A percentile compares a stretch with the other conserved stretches of the same genome.
Conservation (phyloP, 164 flowering plant genomes). For the Stephania yunnanensis region DNA sequence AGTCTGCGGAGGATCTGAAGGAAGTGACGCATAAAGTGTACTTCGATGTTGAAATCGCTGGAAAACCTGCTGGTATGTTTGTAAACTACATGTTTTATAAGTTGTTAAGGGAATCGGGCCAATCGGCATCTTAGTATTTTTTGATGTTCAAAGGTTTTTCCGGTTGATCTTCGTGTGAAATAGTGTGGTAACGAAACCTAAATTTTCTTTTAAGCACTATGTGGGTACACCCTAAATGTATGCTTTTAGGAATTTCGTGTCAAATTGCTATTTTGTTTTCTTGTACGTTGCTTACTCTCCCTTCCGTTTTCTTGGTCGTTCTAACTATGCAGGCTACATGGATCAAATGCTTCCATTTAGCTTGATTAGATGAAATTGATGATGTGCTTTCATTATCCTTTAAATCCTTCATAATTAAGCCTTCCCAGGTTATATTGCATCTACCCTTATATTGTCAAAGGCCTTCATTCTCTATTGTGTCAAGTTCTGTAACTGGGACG, state of each 20-base stretch:
- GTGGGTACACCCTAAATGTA: not conserved
- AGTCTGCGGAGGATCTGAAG: slow-evolving; percentile 45
- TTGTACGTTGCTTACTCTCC: not conserved
- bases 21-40: slow-evolving; percentile 79
- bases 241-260: not conserved
- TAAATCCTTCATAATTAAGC: too few relatives aligned
- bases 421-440: too few relatives aligned
- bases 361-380: too few relatives aligned
- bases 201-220: not conserved
- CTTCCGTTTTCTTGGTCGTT: not conserved
- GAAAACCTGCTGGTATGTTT: slow-evolving; percentile 75
- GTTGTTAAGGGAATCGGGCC: not conserved
- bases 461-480: too few relatives aligned
- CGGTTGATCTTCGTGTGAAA: not conserved
- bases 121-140: not conserved
- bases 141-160: not conserved
- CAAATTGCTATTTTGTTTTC: not conserved
- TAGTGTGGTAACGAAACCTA: not conserved
- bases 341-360: too few relatives aligned
- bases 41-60: slow-evolving; percentile 82
- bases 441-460: too few relatives aligned
- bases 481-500: too few relatives aligned
- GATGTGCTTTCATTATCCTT: too few relatives aligned
- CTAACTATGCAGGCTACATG: too few relatives aligned
- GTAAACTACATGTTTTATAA: not conserved